Percentiles rank a stretch among this genome's conserved stretches.
These are phyloP conservation scores for Arthromyces matolae DNA, from an alignment of 768 basidiomycete species.

Conservation along the genomic window DNA sequence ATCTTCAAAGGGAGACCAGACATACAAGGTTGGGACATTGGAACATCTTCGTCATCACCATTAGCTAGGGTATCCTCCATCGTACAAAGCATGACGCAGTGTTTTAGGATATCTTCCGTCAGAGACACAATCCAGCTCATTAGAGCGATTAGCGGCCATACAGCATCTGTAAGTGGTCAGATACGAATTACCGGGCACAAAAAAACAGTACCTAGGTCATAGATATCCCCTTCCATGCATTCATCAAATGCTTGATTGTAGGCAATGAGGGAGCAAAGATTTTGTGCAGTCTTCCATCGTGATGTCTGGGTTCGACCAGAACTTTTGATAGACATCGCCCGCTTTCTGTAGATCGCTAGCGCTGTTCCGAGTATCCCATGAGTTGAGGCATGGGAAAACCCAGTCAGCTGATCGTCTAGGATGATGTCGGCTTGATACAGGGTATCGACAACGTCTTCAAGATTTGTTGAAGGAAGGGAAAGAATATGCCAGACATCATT, in stretches of 20 bases:
- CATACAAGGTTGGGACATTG: conserved; percentile 3
- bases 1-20: neutral
- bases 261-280: conserved; percentile 61
- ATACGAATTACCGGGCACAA: neutral
- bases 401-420: conserved; percentile 42
- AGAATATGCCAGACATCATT: conserved; percentile 60
- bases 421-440: conserved; percentile 44
- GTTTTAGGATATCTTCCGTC: conserved; percentile 57
- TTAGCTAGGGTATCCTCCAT: neutral
- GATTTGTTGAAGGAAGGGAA: conserved; percentile 35
- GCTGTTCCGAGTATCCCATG: conserved; percentile 40
- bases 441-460: conserved; percentile 41
- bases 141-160: conserved; percentile 69
- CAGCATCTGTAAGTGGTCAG: conserved; percentile 44
- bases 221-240: conserved; percentile 55
- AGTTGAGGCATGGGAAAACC: conserved; percentile 36
- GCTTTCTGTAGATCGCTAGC: conserved; percentile 47
- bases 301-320: conserved; percentile 33
- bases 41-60: neutral
- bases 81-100: conserved; percentile 40
- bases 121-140: conserved; percentile 61
- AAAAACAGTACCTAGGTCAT: conserved; percentile 52
- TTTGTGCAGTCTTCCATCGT: conserved; percentile 61
- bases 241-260: conserved; percentile 63
- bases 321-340: conserved; percentile 9